Evolutionary conservation across 225 moss, liverwort and hornwort species (phyloP), one percentile per base, ranked within the genome.

Genomic region (Pleurozium schreberi): DNA sequence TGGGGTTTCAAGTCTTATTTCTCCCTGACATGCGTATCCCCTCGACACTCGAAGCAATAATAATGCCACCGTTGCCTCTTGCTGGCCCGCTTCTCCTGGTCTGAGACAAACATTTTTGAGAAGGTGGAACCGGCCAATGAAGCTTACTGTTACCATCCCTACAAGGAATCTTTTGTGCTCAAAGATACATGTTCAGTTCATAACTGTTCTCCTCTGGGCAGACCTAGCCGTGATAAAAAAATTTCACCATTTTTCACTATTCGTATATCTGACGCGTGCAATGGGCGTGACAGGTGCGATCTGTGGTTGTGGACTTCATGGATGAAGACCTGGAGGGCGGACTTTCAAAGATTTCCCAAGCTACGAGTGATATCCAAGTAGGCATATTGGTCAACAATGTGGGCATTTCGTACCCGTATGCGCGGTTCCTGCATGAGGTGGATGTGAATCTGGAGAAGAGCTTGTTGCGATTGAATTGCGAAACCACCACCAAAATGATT

Each of bases 341-440:
- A 36, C 75, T 96, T 50, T 79, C 90, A 22, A 90, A 88, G 80
- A 95, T 96, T 42, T 84, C 89, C 17, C 89, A 91, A 84, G 88
- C 84, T 57, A 93, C 93, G 12, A 88, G 75, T 26, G 93, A 93
- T 47, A 91, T 96, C 81, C 87, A 95, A 73, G 90, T 96, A 8
- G 96, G 96, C 83, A 94, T 96, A 60, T 65, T 96, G 89, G 79
- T 96, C 8, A 96, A 96, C 91, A 96, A 93, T 65, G 94, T 96
- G 57, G 95, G 96, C 53, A 82, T 96, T 52, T 96, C 94, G 34
- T 96, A 96, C 87, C 96, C 96, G 15, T 95, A 94, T 59, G 96
- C 96, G 28, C 92, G 93, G 66, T 96, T 95, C 75, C 91, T 96
- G 84, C 96, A 96, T 40, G 96, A 96, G 89, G 90, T 96, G 84